Base-by-base conservation (phyloP, 2,329 filamentous ascomycete species). In the Clarireedia paspali region DNA sequence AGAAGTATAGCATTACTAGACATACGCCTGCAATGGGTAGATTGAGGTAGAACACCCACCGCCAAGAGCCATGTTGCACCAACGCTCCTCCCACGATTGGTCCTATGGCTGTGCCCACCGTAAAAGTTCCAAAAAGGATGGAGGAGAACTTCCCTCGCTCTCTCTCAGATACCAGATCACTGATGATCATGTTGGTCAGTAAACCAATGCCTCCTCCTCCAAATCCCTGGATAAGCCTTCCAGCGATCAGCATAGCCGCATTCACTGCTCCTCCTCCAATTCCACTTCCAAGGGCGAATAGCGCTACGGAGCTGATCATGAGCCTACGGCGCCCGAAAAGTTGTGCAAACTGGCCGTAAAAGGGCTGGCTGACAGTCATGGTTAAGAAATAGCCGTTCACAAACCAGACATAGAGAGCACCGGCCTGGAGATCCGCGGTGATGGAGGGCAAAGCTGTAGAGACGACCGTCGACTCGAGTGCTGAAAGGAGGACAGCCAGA, bases 41-140 rank as follows among this genome's bases (percentile, higher is more conserved):
- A 24, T 83, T 83, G 63, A 83, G 77, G 75, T 77, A 83, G 65
- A 84, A 83, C 1, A 82, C 71, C 60, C 58, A 63, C 36, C 61
- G 42, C 59, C 59, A 63, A 3, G 47, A 49, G 6, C 40, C 42
- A 6, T 51, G 72, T 23, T 38, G 9, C 3, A 45, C 46, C 15
- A 48, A 17, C 3, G 27, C 14, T 4, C 27, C 27, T 10, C 27
- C 46, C 6, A 50, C 38, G 36, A n/a, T 40, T 2, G 36, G 48
- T 14, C 48, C 48, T 12, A 50, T 30, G 3, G 23, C 15, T 20
- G 47, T 38, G n/a, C 27, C 47, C 9, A 48, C n/a, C 10, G 27
- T 17, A 23, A 38, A 34, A 17, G 47, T 17, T 6, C 24, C 27
- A 15, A n/a, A 48, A 3, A 48, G 15, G 5, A 48, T 14, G 5